Evolutionary conservation across 257 asterid species (phyloP).

Genomic region (Nicotiana paniculata): DNA sequence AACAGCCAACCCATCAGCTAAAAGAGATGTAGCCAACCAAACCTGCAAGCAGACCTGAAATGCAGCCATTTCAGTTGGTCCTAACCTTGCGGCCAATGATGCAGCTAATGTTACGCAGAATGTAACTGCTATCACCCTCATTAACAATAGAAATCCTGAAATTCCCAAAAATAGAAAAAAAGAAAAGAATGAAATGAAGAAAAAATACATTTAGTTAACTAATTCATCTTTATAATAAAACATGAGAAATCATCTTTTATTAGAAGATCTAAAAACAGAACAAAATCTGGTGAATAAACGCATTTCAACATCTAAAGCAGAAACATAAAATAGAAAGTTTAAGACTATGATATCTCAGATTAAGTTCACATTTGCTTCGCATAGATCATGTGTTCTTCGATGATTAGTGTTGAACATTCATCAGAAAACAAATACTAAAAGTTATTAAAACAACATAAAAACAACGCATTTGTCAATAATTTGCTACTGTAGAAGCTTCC

Average conservation of each 20-base stretch:
- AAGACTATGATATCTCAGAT: no score
- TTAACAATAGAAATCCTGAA: constrained; percentile 54
- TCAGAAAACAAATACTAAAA: not conserved
- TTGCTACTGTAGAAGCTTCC: not conserved
- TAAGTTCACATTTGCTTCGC: not conserved
- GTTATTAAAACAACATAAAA: not conserved
- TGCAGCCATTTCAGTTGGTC: constrained; percentile 81
- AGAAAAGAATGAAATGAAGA: not conserved
- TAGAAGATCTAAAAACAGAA: not conserved
- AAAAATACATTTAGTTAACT: not conserved
- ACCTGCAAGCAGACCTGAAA: constrained; percentile 85
- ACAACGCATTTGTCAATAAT: not conserved
- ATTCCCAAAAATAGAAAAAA: not conserved
- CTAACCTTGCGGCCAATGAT: constrained; percentile 72
- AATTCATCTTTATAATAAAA: not conserved
- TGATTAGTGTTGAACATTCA: not conserved
- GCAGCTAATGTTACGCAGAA: constrained; percentile 81
- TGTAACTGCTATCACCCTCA: constrained; percentile 79
- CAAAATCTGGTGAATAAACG: not conserved
- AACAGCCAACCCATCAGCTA: constrained; percentile 83
- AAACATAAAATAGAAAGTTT: no score
- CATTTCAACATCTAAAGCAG: not conserved
- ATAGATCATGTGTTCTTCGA: not conserved
- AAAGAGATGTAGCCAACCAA: constrained; percentile 75
- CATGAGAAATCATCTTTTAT: not conserved